A percentile compares a stretch with the other conserved stretches of the same genome.
Conservation (phyloP, 495 filamentous ascomycete species). For the Lasiosphaeriaceae sp. region DNA sequence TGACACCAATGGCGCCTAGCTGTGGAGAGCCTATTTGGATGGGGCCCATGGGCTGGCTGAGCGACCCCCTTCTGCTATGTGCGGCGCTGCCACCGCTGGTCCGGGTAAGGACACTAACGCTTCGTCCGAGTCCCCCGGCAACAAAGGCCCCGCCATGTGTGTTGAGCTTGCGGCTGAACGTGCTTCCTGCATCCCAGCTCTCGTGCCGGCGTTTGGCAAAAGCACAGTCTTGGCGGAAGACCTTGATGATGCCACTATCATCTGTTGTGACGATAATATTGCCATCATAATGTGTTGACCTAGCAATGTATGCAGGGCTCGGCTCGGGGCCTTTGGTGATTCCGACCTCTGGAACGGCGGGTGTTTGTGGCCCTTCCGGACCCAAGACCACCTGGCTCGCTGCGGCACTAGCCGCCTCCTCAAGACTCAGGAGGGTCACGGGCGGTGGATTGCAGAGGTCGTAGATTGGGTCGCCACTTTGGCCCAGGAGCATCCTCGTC, state of each 20-base stretch:
- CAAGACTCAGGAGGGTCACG: conserved; percentile 73
- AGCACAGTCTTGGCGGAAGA: conserved; percentile 93
- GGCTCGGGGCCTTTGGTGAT: conserved; percentile 41
- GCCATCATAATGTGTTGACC: conserved; percentile 72
- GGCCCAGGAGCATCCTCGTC: conserved; percentile 70
- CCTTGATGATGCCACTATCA: conserved; percentile 81
- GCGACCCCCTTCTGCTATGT: conserved; percentile 53
- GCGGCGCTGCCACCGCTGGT: conserved; percentile 49
- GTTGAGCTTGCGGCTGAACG: conserved; percentile 68
- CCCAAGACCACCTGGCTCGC: conserved; percentile 24
- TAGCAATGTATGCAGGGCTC: conserved; percentile 63
- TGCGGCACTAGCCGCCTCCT: conserved; percentile 48
- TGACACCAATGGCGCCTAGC: conserved; percentile 30
- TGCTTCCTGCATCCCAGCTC: conserved; percentile 66
- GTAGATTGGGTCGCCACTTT: conserved; percentile 87
- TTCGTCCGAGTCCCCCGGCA: conserved; percentile 54
- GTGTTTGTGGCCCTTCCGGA: conserved; percentile 26
- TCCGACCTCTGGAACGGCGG: conserved; percentile 14
- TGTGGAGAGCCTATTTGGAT: conserved; percentile 32
- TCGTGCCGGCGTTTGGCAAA: conserved; percentile 55
- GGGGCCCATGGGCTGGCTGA: conserved; percentile 26
- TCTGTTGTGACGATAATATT: conserved; percentile 93
- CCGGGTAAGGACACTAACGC: conserved; percentile 55
- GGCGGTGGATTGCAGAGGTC: conserved; percentile 96
- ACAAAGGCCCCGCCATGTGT: conserved; percentile 34